phyloP scores from a whole-genome alignment of 148 eudicot species.

The Rheum nobile region DNA sequence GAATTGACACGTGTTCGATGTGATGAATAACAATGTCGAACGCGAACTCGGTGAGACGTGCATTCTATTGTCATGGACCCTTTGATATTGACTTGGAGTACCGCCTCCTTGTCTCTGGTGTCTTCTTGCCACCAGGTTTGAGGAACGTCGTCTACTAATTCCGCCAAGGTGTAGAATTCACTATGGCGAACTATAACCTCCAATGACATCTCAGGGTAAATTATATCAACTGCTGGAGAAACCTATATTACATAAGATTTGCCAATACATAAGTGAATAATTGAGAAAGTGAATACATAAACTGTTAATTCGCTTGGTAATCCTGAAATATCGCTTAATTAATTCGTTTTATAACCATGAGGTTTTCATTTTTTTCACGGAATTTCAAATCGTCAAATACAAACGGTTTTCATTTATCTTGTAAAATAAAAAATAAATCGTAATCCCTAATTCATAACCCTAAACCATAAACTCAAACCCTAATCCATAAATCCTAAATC shows the following conservation, averaged over 20 bases:
- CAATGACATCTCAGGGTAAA: constrained; percentile 52
- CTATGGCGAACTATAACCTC: constrained; percentile 60
- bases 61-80: constrained; percentile 37
- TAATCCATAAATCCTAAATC: too few relatives aligned
- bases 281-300: not conserved
- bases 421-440: too few relatives aligned
- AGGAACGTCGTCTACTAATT: constrained; percentile 53
- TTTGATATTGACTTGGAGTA: constrained; percentile 37
- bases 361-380: too few relatives aligned
- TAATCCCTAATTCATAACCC: too few relatives aligned
- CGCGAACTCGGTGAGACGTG: constrained; percentile 33
- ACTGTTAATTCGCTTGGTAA: too few relatives aligned
- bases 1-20: constrained; percentile 30
- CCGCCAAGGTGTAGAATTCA: constrained; percentile 54
- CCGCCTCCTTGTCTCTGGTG: constrained; percentile 63
- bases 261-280: not conserved
- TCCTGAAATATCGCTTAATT: too few relatives aligned
- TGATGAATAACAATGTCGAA: constrained; percentile 54
- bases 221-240: constrained; percentile 60
- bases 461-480: too few relatives aligned
- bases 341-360: too few relatives aligned
- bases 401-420: too few relatives aligned
- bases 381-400: too few relatives aligned
- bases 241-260: constrained; percentile 32
- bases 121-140: constrained; percentile 92